phyloP scores from a whole-genome alignment of 805 yeast species.

The Sungouiella blattae region DNA sequence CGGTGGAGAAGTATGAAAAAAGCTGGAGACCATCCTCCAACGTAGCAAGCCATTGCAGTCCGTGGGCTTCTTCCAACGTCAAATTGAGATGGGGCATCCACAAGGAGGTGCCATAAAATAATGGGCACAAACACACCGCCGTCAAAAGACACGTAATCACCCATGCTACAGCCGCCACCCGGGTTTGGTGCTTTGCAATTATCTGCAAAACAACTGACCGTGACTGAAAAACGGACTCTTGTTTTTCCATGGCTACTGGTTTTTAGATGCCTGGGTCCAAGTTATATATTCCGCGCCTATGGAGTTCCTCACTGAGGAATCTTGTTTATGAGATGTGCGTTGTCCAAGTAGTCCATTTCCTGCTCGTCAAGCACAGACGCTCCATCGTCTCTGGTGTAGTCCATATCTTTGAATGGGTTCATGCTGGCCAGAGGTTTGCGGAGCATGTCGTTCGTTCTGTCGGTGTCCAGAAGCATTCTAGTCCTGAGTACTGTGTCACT shows the following conservation, averaged over 20 bases:
- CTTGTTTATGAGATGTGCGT: slow-evolving; percentile 9
- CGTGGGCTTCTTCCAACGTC: slow-evolving; percentile 31
- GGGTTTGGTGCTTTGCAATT: too few species aligned
- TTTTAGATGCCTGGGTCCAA: background rate
- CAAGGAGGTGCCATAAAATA: slow-evolving; percentile 9
- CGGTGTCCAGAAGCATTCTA: slow-evolving; percentile 1
- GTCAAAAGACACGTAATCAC: slow-evolving; percentile 4
- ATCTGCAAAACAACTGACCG: too few species aligned
- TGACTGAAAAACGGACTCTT: too few species aligned
- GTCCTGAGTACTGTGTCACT: background rate
- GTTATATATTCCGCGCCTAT: too few species aligned
- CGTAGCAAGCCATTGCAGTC: slow-evolving; percentile 28
- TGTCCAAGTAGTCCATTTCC: slow-evolving; percentile 11
- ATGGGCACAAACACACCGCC: slow-evolving; percentile 9
- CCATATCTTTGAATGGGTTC: background rate
- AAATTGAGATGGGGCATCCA: slow-evolving; percentile 41
- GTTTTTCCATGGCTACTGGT: too few species aligned
- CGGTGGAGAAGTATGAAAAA: slow-evolving; percentile 44
- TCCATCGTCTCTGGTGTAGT: slow-evolving; percentile 1
- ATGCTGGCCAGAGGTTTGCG: too few species aligned
- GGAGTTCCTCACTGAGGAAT: too few species aligned
- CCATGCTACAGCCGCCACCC: slow-evolving; percentile 5
- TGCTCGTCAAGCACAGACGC: slow-evolving; percentile 12
- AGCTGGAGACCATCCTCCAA: slow-evolving; percentile 42
- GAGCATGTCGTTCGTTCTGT: background rate